A percentile compares a stretch with the other conserved stretches of the same genome.
Evolutionary conservation across 2,329 filamentous ascomycete species (phyloP).

Genomic region (Fusarium solani-melongenae): DNA sequence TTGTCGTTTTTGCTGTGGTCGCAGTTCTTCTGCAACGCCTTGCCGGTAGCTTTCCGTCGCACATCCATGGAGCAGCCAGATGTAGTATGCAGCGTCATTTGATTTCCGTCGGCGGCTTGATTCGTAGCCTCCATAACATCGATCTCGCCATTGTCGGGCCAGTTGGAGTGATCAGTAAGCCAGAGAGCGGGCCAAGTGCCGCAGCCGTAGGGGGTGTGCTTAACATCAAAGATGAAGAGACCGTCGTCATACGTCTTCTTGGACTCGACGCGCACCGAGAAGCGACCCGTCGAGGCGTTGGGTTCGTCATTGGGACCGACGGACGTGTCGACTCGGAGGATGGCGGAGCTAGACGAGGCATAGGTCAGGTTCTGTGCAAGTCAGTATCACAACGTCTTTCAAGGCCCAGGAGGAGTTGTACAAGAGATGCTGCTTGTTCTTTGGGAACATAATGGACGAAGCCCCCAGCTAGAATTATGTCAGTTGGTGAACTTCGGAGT

Average conservation of each 20-base stretch:
- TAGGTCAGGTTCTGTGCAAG: conserved; percentile 69
- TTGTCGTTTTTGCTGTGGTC: conserved; percentile 63
- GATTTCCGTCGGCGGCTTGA: conserved; percentile 63
- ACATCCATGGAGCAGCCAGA: conserved; percentile 63
- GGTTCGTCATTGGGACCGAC: conserved; percentile 60
- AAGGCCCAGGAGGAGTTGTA: conserved; percentile 37
- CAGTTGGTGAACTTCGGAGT: background rate
- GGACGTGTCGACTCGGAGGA: conserved; percentile 71
- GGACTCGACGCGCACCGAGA: conserved; percentile 72
- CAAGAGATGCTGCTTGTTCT: conserved; percentile 54
- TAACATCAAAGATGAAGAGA: conserved; percentile 75
- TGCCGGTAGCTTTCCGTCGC: conserved; percentile 64
- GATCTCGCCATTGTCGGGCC: conserved; percentile 74
- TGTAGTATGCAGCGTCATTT: conserved; percentile 70
- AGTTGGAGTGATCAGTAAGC: conserved; percentile 69
- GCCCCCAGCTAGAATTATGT: conserved; percentile 51
- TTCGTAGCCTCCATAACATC: conserved; percentile 72
- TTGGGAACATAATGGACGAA: conserved; percentile 66
- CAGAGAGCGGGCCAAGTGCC: conserved; percentile 75
- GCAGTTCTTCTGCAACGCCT: conserved; percentile 57
- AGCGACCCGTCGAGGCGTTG: conserved; percentile 68
- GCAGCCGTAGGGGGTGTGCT: conserved; percentile 72
- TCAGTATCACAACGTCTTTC: background rate
- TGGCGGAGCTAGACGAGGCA: conserved; percentile 62
- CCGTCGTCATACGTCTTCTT: conserved; percentile 69